Base-by-base conservation (phyloP, 768 basidiomycete species). In the Lactifluus subvellereus region DNA sequence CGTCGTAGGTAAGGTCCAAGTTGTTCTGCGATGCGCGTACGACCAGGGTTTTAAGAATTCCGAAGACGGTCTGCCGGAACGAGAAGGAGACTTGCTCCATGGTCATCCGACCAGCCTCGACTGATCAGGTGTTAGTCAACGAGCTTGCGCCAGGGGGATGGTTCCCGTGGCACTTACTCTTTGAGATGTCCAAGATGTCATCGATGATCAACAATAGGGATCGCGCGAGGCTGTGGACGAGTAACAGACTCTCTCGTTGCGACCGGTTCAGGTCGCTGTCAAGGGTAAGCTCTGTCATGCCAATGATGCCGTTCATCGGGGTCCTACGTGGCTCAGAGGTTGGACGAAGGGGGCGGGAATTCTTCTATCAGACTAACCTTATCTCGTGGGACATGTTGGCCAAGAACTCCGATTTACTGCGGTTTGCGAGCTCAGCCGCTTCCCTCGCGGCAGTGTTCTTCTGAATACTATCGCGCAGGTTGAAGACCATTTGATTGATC, bases 81-180 rank as follows among this genome's bases (percentile, higher is more conserved):
- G 95, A 98, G 76, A 96, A 99, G 2, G 95, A 89, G n/a, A 98
- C 96, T 33, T 92, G 88, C 76, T 99, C 97, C 90, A 99, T 97
- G 2, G 94, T 98, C 97, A 99, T 99, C 13, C 96, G 89, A 50
- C 97, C 97, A 45, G 96, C 97, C 76, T 99, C 97, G 71, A 98
- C 95, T 97, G 69, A 61, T 50, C 32, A 38, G 27, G 33, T 64
- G 68, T 51, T 32, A 30, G 20, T 61, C 37, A 69, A 65, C 65
- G 30, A 50, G 66, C 53, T 20, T 16, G 42, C 42, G 43, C 8
- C 45, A n/a, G n/a, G 6, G 27, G n/a, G 6, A 37, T 8, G 20
- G 47, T 54, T 54, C 62, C 55, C 32, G 62, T 54, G 35, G 57
- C 43, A 82, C 92, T 60, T 69, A 97, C 95, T 98, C 84, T 99